Evolutionary conservation across 1,284 basidiomycete species (phyloP).

Genomic region (Microbotryum intermedium): DNA sequence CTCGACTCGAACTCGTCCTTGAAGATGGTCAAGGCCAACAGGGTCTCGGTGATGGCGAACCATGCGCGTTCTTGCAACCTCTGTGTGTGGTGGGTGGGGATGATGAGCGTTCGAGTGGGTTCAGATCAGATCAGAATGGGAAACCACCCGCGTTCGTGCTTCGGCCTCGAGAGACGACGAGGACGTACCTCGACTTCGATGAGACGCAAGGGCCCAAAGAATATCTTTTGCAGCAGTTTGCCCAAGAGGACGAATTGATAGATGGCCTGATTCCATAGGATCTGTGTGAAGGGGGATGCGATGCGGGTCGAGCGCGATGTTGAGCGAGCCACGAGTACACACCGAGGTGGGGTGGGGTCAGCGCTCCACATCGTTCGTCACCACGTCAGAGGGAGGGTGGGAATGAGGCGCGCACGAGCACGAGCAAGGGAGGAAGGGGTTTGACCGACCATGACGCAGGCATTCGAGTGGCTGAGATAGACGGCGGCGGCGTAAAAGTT

Average conservation of each 20-base stretch:
- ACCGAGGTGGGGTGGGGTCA: no score
- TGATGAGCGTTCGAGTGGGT: no score
- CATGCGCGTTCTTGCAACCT: conserved; percentile 89
- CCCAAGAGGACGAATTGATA: conserved; percentile 67
- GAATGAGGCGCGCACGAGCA: neutral
- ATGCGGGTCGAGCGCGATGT: neutral
- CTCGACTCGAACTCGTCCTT: conserved; percentile 58
- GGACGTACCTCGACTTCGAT: conserved; percentile 79
- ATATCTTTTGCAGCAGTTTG: conserved; percentile 70
- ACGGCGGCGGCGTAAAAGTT: conserved; percentile 94
- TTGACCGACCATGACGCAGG: conserved; percentile 67
- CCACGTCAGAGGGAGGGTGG: neutral
- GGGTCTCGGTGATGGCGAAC: conserved; percentile 94
- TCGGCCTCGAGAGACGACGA: neutral
- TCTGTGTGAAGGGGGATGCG: conserved; percentile 45
- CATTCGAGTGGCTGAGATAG: conserved; percentile 82
- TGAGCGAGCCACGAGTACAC: neutral
- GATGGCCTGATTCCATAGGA: conserved; percentile 85
- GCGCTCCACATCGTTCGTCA: neutral
- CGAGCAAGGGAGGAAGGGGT: neutral
- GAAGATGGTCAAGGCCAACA: conserved; percentile 94
- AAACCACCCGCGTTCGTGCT: no score
- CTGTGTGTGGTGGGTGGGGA: conserved; percentile 42
- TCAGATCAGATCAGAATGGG: neutral
- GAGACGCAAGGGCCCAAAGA: conserved; percentile 82